Evolutionary conservation across 768 basidiomycete genomes (phyloP).

Genomic region (Gautieria morchelliformis): DNA sequence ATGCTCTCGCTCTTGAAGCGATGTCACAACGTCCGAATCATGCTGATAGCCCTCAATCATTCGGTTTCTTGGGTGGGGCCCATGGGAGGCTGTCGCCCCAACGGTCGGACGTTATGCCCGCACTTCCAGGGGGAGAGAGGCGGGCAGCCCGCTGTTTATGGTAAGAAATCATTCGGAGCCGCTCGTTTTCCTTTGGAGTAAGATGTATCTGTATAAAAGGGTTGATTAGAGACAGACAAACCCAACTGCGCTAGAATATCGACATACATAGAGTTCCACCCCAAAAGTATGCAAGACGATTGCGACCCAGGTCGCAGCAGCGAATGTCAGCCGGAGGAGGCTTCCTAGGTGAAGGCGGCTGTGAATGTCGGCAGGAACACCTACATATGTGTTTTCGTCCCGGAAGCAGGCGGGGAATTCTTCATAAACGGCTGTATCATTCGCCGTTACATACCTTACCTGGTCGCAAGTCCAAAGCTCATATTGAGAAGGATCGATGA

Average conservation of each 20-base stretch:
- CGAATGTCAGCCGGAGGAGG: not conserved
- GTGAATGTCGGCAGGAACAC: conserved; percentile 2
- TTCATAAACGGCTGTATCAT: not conserved
- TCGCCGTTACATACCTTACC: not conserved
- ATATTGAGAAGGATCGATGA: not conserved
- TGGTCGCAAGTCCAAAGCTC: conserved; percentile 6
- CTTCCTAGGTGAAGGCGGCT: conserved; percentile 5
- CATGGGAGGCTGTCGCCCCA: conserved; percentile 1
- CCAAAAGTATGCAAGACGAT: not conserved
- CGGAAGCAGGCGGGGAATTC: conserved; percentile 1
- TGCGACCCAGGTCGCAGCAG: not conserved
- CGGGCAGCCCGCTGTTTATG: not conserved
- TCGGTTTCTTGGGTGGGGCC: not conserved
- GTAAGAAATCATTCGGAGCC: conserved; percentile 4
- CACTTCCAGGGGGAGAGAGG: conserved; percentile 3
- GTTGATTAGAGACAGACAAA: not conserved
- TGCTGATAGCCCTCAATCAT: not conserved
- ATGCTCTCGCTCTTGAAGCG: no score
- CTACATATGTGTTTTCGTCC: not conserved
- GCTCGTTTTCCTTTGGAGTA: conserved; percentile 2
- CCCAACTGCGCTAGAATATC: not conserved
- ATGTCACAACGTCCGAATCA: not conserved
- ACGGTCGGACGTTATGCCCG: conserved; percentile 5
- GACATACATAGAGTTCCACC: conserved; percentile 5
- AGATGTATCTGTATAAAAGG: conserved; percentile 1